A percentile compares a stretch with the other conserved stretches of the same genome.
Evolutionary conservation across 257 asterid species (phyloP).

Genomic region (Thymus quinquecostatus): DNA sequence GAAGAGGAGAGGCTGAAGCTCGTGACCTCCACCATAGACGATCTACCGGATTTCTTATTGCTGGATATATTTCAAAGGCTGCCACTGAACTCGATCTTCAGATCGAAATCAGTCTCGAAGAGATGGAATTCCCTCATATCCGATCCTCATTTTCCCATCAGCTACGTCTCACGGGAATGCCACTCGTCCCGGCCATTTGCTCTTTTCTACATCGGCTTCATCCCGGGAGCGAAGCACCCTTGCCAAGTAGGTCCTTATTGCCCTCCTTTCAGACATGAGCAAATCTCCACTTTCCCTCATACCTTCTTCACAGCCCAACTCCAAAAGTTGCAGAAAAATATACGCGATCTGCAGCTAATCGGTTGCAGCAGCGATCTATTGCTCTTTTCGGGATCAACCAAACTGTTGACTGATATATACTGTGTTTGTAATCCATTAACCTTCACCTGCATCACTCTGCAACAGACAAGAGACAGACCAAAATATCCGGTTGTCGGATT

Average conservation of each 20-base stretch:
- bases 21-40: constrained; percentile 17
- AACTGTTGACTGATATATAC: not conserved
- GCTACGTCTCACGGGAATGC: not conserved
- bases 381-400: not conserved
- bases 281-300: constrained; percentile 17
- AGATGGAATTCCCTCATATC: constrained; percentile 28
- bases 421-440: constrained; percentile 30
- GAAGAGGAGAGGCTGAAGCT: constrained; percentile 23
- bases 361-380: constrained; percentile 28
- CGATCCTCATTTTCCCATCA: constrained; percentile 15
- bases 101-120: constrained; percentile 24
- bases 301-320: constrained; percentile 22
- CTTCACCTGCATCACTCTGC: constrained; percentile 23
- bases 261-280: constrained; percentile 17
- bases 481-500: constrained; percentile 11
- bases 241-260: constrained; percentile 28
- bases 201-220: constrained; percentile 26
- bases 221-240: constrained; percentile 7
- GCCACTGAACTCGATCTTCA: constrained; percentile 23
- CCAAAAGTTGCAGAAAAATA: not conserved
- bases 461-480: not conserved
- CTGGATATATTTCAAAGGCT: constrained; percentile 24
- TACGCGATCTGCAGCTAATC: constrained; percentile 5
- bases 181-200: constrained; percentile 7
- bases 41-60: constrained; percentile 24